Percentiles rank a stretch among this genome's conserved stretches.
Evolutionary conservation across 2,329 filamentous ascomycete species (phyloP).

Genomic region (Clarireedia monteithiana): DNA sequence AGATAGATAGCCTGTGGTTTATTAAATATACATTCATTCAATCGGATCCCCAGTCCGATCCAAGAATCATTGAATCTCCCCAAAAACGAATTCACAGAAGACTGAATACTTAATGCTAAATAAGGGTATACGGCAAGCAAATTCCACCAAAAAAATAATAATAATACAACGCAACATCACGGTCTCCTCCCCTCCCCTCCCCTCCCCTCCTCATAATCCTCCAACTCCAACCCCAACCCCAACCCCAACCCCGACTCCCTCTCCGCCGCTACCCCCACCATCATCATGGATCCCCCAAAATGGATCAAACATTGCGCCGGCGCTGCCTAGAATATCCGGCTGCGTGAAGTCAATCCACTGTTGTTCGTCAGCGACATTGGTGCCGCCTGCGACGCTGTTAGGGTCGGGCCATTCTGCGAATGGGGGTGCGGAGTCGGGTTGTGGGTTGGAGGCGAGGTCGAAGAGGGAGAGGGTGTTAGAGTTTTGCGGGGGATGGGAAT

Average conservation of each 20-base stretch:
- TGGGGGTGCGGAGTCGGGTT: not conserved
- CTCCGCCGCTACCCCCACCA: not conserved
- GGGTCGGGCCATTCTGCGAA: not conserved
- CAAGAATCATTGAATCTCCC: too few relatives aligned
- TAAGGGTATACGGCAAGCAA: too few relatives aligned
- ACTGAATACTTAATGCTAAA: too few relatives aligned
- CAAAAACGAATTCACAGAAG: too few relatives aligned
- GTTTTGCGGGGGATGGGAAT: not conserved
- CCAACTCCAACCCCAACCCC: not conserved
- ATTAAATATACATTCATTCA: too few relatives aligned
- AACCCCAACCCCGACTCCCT: not conserved
- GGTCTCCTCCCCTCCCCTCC: too few relatives aligned
- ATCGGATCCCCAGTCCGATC: too few relatives aligned
- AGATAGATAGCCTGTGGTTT: too few relatives aligned
- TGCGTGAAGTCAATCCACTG: not conserved
- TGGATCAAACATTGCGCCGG: not conserved
- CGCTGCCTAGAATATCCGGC: not conserved
- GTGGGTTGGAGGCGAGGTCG: not conserved
- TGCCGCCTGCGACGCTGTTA: too few relatives aligned
- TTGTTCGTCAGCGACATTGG: not conserved
- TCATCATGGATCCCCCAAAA: not conserved
- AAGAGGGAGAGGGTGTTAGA: not conserved
- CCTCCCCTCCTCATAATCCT: too few relatives aligned
- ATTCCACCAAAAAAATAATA: too few relatives aligned
- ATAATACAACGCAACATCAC: too few relatives aligned